Evolutionary conservation across 2,329 filamentous ascomycete species (phyloP), one percentile per base, ranked within the genome.

Genomic region (Fusarium irregulare): DNA sequence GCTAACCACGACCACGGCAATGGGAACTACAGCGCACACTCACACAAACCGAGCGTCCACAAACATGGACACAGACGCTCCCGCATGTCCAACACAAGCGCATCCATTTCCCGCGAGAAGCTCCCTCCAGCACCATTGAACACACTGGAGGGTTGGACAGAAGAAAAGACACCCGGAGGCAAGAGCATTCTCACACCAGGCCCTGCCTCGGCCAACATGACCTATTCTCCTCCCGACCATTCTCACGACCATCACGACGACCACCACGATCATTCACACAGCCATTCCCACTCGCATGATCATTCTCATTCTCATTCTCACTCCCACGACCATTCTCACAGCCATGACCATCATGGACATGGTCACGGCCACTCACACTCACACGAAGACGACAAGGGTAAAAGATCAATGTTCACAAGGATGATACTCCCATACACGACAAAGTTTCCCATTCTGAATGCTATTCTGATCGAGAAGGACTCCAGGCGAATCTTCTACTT

Each of bases 401-500:
- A 86, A 48, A 85, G 88, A 42, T 97, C 93, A 1, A 84, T 81
- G 48, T 84, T 97, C 41, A 97, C 95, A 0, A 87, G 85, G 16
- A 86, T 91, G 58, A 79, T 98, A 6, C 84, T 98, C n/a, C 86
- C 86, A 1, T 85, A 88, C 57, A 91, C 90, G 13, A 86, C 91
- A 50, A 84, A 85, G 27, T 93, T 91, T 78, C 94, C 95, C 0
- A 85, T 98, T 34, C 76, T 98, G 20, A 90, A 98, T 77, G 91
- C 93, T 56, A 93, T 99, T 62, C 82, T 99, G 74, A 89, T 91
- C 16, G 95, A 98, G 76, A 94, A 93, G 75, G 95, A 99, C 78
- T 98, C 95, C 18, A 88, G 96, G 62, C 89, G 95, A 46, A 98
- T 99, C 69, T 97, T 97, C 73, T 99, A 99, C 80, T 99, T 98